Evolutionary conservation across 495 filamentous ascomycete genomes (phyloP), one percentile per base, ranked within the genome.

Genomic region (Penicillium arizonense): DNA sequence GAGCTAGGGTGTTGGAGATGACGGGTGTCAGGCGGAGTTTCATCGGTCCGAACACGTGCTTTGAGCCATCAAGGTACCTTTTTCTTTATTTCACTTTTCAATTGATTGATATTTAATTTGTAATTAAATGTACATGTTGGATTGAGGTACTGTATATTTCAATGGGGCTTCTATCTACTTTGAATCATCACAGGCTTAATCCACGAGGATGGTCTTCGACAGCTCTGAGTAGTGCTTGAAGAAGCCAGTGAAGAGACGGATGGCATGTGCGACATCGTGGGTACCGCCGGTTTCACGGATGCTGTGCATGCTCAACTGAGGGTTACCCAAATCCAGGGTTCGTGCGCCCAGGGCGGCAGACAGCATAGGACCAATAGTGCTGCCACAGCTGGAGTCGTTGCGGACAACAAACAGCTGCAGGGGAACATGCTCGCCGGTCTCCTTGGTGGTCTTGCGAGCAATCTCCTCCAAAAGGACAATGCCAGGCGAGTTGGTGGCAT

Each of bases 221-320:
- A 96, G 65, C 60, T 86, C 84, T 12, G 84, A 86, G 69, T 88
- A 97, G 61, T 88, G 80, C 58, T 86, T 75, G 70, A 96, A 89
- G 72, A 97, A 99, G 52, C 85, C 83, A 51, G 87, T 84, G 71
- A 99, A 96, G 41, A 99, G 71, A 60, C 86, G 83, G 54, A 96
- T 85, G 0, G 88, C 87, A 71, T 96, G 83, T 57, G 88, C 91
- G 5, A 99, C 86, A 77, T 99, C 94, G 53, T 90, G 81, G 1
- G 82, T 84, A 9, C 92, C 92, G 4, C 86, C 88, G 34, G 87
- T 96, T 79, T 99, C 94, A 34, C 94, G 81, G 59, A 97, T 96
- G 64, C 88, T 92, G 69, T 99, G 94, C 94, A 99, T 99, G 65
- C 84, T 87, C 52, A 97, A 72, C 71, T 97, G 95, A n/a, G 94